Percentiles rank a stretch among this genome's conserved stretches.
Evolutionary conservation across 352 stramenopile genomes (phyloP).

Genomic region (Peronospora farinosa): DNA sequence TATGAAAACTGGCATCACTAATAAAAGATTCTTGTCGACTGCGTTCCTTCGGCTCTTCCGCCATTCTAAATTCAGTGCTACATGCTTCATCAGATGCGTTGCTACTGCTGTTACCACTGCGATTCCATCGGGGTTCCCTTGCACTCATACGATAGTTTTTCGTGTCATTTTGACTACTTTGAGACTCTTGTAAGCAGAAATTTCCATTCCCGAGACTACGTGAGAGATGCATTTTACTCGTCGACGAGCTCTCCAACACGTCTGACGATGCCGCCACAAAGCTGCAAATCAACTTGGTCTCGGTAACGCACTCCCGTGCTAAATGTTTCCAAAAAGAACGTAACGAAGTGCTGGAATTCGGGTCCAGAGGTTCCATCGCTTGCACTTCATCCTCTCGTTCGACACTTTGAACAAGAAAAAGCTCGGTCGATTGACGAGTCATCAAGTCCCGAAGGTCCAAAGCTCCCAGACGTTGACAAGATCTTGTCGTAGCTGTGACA

Average conservation of each 20-base stretch:
- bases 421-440: conserved; percentile 33
- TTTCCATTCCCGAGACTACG: conserved; percentile 20
- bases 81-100: conserved; percentile 6
- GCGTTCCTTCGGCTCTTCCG: conserved; percentile 10
- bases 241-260: conserved; percentile 3
- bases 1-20: conserved; percentile 29
- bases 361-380: conserved; percentile 36
- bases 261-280: conserved; percentile 24
- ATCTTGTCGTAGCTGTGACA: conserved; percentile 34
- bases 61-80: conserved; percentile 21
- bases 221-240: conserved; percentile 10
- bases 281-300: conserved; percentile 62
- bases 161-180: conserved; percentile 16
- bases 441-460: conserved; percentile 34
- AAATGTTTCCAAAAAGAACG: conserved; percentile 56
- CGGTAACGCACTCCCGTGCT: conserved; percentile 41
- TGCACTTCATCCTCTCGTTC: conserved; percentile 44
- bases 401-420: conserved; percentile 54
- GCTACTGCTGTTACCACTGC: conserved; percentile 13
- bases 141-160: conserved; percentile 21
- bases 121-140: conserved; percentile 11
- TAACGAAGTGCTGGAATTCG: conserved; percentile 28
- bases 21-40: conserved; percentile 18
- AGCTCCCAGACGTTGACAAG: conserved; percentile 26
- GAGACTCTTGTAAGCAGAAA: conserved; percentile 16